Conservation (phyloP, 257 asterid genomes). For the Solanum paucissectum region DNA sequence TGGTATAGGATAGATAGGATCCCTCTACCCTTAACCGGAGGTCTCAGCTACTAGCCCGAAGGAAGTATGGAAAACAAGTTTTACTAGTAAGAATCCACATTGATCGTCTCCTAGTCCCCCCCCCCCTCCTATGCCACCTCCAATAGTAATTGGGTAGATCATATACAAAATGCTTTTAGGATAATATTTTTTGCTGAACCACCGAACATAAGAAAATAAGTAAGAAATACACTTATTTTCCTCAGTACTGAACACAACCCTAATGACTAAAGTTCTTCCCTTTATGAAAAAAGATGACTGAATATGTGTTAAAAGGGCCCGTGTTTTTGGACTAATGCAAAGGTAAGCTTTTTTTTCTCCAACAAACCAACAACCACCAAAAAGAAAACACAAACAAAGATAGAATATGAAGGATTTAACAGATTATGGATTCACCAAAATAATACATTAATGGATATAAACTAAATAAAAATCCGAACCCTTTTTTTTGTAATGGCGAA, state of each 20-base stretch:
- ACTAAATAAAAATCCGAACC: conserved; percentile 22
- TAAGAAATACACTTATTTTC: background rate
- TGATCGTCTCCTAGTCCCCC: too few relatives aligned
- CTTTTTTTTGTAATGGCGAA: conserved; percentile 35
- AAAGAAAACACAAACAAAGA: background rate
- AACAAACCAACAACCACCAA: background rate
- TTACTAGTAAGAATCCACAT: too few relatives aligned
- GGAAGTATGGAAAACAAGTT: background rate
- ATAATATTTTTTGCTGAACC: background rate
- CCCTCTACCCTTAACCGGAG: background rate
- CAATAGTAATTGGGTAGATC: background rate
- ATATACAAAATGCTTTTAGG: background rate
- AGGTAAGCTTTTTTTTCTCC: background rate
- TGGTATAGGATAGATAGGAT: background rate
- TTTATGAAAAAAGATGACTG: background rate
- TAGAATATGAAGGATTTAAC: background rate
- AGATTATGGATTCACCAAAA: background rate
- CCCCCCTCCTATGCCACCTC: background rate
- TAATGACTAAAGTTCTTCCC: background rate
- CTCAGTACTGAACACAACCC: background rate
- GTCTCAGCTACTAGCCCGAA: background rate
- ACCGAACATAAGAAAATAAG: background rate
- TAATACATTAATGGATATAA: background rate
- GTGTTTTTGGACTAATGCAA: background rate
- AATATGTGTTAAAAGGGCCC: background rate